Conservation (phyloP, 2,329 filamentous ascomycete species). For the Diplodia scrobiculata region DNA sequence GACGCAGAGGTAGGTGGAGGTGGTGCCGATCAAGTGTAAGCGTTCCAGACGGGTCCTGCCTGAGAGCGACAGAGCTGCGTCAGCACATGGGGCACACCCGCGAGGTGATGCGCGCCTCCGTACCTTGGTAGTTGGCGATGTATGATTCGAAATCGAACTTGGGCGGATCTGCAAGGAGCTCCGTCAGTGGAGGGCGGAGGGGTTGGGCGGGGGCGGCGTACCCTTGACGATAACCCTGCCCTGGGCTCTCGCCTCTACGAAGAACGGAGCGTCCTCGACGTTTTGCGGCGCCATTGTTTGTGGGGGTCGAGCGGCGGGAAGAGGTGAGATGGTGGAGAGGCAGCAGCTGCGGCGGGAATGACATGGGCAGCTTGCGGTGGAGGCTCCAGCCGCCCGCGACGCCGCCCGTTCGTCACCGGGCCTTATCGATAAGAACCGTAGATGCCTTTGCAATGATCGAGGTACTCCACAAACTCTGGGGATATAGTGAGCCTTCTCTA, state of each 20-base stretch:
- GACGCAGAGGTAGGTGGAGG: conserved; percentile 71
- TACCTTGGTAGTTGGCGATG: conserved; percentile 84
- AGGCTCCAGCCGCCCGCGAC: conserved; percentile 4
- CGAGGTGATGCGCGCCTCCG: conserved; percentile 31
- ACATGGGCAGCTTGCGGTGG: conserved; percentile 14
- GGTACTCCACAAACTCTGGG: too few relatives aligned
- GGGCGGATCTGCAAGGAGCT: conserved; percentile 62
- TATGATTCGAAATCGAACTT: conserved; percentile 92
- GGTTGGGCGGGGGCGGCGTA: conserved; percentile 29
- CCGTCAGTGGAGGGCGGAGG: conserved; percentile 3
- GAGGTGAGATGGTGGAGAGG: conserved; percentile 6
- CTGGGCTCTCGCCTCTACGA: conserved; percentile 38
- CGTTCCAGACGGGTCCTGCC: conserved; percentile 80
- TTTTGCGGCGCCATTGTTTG: conserved; percentile 38
- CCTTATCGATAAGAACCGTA: conserved; percentile 10
- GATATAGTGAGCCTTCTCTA: too few relatives aligned
- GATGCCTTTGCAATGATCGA: background rate
- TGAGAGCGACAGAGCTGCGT: conserved; percentile 42
- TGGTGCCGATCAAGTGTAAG: conserved; percentile 76
- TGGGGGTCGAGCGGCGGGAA: background rate
- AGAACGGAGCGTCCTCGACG: conserved; percentile 44
- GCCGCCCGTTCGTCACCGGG: background rate
- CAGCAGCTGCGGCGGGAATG: conserved; percentile 12
- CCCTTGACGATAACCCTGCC: conserved; percentile 41
- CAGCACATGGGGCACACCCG: background rate